A percentile compares a stretch with the other conserved stretches of the same genome.
These are phyloP conservation scores for Fusarium coffeatum DNA, from an alignment of 2,329 filamentous ascomycete species.

Conservation along the genomic window DNA sequence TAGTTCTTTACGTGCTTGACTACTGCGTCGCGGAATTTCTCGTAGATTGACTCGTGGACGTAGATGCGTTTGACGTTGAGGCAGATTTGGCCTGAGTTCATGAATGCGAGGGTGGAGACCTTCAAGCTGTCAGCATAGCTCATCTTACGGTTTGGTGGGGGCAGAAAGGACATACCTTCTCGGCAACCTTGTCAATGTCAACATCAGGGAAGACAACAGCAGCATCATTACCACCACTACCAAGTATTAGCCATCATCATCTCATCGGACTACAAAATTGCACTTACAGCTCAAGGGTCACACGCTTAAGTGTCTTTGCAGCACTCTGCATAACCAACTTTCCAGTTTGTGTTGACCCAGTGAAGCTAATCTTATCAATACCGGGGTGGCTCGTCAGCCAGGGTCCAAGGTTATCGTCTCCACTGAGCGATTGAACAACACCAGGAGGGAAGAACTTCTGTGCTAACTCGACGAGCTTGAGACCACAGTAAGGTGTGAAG, in stretches of 20 bases:
- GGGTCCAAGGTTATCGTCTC: conserved; percentile 70
- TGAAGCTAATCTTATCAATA: conserved; percentile 73
- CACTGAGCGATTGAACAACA: conserved; percentile 70
- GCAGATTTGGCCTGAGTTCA: conserved; percentile 62
- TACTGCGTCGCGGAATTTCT: conserved; percentile 61
- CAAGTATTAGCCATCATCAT: conserved; percentile 28
- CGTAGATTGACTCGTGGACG: conserved; percentile 70
- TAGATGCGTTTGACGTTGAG: conserved; percentile 67
- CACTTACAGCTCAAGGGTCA: conserved; percentile 69
- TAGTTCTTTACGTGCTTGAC: conserved; percentile 54
- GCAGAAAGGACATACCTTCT: conserved; percentile 50
- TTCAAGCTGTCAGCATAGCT: fast-evolving
- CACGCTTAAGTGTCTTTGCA: conserved; percentile 67
- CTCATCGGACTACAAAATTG: too few species aligned
- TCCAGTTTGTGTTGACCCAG: conserved; percentile 69
- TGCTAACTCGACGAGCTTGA: conserved; percentile 71
- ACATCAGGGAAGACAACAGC: conserved; percentile 70
- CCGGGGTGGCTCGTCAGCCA: conserved; percentile 69
- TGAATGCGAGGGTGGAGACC: conserved; percentile 61
- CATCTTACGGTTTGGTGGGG: too few species aligned
- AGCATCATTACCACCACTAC: conserved; percentile 66
- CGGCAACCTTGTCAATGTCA: conserved; percentile 55
- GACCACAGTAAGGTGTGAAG: conserved; percentile 66
- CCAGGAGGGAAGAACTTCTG: conserved; percentile 69
- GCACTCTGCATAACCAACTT: conserved; percentile 70